A percentile compares a stretch with the other conserved stretches of the same genome.
Conservation (phyloP, 257 asterid genomes). For the Penstemon newberryi region DNA sequence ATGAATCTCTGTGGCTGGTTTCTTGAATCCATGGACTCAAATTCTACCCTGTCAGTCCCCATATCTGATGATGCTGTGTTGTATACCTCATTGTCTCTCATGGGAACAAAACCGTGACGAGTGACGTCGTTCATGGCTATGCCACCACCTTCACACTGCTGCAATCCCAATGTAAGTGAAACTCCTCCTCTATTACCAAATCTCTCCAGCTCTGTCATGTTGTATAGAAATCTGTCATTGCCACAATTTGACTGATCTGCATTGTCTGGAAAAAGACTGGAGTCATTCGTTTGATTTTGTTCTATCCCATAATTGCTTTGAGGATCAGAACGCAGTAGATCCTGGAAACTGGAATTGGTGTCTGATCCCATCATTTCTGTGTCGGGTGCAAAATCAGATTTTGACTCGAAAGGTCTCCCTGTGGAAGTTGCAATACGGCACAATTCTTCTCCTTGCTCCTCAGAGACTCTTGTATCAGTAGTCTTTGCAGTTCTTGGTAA, state of each 20-base stretch:
- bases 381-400: conserved; percentile 38
- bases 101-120: conserved; percentile 42
- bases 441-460: conserved; percentile 47
- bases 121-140: conserved; percentile 41
- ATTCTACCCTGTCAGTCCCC: conserved; percentile 49
- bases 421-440: conserved; percentile 42
- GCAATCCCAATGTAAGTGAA: conserved; percentile 73
- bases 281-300: conserved; percentile 27
- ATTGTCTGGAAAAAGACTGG: conserved; percentile 27
- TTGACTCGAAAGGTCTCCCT: conserved; percentile 39
- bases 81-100: conserved; percentile 47
- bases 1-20: conserved; percentile 50
- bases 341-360: conserved; percentile 37
- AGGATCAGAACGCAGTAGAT: conserved; percentile 18
- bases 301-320: conserved; percentile 33
- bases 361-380: conserved; percentile 49
- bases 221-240: conserved; percentile 42
- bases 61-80: conserved; percentile 40
- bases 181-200: conserved; percentile 56
- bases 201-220: conserved; percentile 59
- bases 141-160: conserved; percentile 60
- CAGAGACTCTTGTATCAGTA: conserved; percentile 35
- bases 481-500: conserved; percentile 33
- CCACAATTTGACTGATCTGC: conserved; percentile 27
- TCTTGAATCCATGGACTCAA: conserved; percentile 55